Conservation (phyloP, 139 green algal genomes). For the Coelastrella sp. region DNA sequence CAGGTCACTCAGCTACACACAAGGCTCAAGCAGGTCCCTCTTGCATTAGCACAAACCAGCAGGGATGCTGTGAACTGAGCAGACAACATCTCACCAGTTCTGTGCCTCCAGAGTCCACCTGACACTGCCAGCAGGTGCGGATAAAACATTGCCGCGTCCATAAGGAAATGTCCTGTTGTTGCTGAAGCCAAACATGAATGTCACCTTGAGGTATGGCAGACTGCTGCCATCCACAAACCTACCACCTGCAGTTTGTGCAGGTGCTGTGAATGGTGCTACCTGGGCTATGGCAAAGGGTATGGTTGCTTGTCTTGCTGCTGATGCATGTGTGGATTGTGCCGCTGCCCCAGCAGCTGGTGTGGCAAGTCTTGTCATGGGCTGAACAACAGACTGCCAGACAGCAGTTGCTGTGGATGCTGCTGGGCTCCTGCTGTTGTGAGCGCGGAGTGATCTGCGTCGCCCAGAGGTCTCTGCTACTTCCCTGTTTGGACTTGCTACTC, state of each 20-base stretch:
- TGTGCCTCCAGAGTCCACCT: slow-evolving; percentile 32
- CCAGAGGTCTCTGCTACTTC: not conserved
- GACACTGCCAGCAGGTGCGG: slow-evolving; percentile 20
- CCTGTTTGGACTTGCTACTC: not conserved
- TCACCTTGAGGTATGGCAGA: slow-evolving; percentile 22
- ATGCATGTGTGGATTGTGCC: too few relatives aligned
- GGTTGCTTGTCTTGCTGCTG: too few relatives aligned
- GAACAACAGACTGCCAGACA: too few relatives aligned
- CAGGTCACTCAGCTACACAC: too few relatives aligned
- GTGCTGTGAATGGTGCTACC: not conserved
- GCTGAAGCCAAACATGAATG: slow-evolving; percentile 47
- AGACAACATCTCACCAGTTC: slow-evolving; percentile 10
- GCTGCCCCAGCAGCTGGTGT: not conserved
- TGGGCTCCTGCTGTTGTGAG: not conserved
- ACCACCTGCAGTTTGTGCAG: not conserved
- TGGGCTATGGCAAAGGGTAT: not conserved
- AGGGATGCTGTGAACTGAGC: not conserved
- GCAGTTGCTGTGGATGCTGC: not conserved
- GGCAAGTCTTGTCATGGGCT: too few relatives aligned
- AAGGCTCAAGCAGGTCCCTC: not conserved
- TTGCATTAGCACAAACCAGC: not conserved
- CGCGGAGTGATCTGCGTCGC: not conserved
- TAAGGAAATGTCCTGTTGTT: slow-evolving; percentile 49
- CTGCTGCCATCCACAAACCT: not conserved
- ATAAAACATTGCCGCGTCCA: slow-evolving; percentile 10